Percentiles rank a stretch among this genome's conserved stretches.
These are phyloP conservation scores for Solanum infundibuliforme DNA, from an alignment of 257 asterid genomes.

Conservation along the genomic window DNA sequence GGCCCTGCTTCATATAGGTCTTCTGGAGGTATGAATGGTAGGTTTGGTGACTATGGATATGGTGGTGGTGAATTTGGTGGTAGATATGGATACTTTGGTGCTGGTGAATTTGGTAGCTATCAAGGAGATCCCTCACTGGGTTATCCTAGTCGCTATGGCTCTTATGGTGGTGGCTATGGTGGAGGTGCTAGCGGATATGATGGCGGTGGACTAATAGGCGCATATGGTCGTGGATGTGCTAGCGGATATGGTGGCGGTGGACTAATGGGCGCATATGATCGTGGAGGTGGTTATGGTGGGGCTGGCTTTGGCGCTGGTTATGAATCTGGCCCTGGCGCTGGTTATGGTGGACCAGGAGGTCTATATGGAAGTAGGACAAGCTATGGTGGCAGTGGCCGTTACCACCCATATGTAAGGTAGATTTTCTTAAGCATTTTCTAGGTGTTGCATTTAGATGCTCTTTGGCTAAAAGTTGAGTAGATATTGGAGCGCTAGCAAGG, in stretches of 20 bases:
- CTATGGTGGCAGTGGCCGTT: conserved; percentile 83
- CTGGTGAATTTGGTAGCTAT: conserved; percentile 23
- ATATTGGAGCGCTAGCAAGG: no score
- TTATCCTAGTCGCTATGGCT: conserved; percentile 68
- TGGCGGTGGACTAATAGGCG: no score
- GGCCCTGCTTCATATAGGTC: conserved; percentile 92
- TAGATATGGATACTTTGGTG: conserved; percentile 53
- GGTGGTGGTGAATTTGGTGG: conserved; percentile 72
- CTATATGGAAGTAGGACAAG: conserved; percentile 88
- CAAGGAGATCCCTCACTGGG: conserved; percentile 71
- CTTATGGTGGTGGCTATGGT: conserved; percentile 67
- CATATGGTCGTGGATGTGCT: no score
- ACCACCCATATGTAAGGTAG: conserved; percentile 92
- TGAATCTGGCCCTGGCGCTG: no score
- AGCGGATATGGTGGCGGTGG: conserved; percentile 65
- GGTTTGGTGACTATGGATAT: conserved; percentile 72
- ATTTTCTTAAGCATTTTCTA: conserved; percentile 34
- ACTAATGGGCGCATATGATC: conserved; percentile 64
- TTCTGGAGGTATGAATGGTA: conserved; percentile 33
- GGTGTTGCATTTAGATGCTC: conserved; percentile 48
- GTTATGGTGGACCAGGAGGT: conserved; percentile 71
- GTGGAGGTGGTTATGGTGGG: conserved; percentile 49
- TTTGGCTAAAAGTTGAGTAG: conserved; percentile 44
- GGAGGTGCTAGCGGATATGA: no score
- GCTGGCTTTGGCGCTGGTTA: no score